These are phyloP conservation scores for Chlorella sp. DNA, from an alignment of 139 green algal species.

Conservation along the genomic window DNA sequence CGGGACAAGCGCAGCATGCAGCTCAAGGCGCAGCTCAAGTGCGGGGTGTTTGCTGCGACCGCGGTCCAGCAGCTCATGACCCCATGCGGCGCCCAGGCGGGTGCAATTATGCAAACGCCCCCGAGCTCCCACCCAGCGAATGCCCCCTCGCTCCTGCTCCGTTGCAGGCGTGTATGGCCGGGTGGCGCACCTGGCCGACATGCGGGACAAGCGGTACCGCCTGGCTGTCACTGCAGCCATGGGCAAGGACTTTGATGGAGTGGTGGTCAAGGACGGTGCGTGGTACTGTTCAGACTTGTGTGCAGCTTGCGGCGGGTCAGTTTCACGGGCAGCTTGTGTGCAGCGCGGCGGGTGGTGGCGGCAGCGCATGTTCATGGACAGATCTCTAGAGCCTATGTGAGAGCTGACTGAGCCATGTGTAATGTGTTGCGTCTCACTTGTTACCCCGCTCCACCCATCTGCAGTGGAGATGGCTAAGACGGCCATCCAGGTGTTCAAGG, in stretches of 20 bases:
- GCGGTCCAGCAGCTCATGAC: too few relatives aligned
- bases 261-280: slow-evolving; percentile 85
- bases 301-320: too few relatives aligned
- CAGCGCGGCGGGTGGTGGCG: too few relatives aligned
- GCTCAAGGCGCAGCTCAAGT: slow-evolving; percentile 15
- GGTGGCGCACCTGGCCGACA: slow-evolving; percentile 82
- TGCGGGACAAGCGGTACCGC: slow-evolving; percentile 82
- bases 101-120: too few relatives aligned
- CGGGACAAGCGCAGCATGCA: background rate
- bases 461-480: slow-evolving; percentile 68
- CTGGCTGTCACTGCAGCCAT: slow-evolving; percentile 89
- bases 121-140: too few relatives aligned
- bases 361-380: too few relatives aligned
- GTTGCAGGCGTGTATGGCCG: slow-evolving; percentile 80
- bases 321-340: too few relatives aligned
- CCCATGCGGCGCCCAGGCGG: too few relatives aligned
- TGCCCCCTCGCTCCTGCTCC: too few relatives aligned
- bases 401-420: too few relatives aligned
- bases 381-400: too few relatives aligned
- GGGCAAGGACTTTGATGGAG: slow-evolving; percentile 86
- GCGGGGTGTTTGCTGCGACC: too few relatives aligned
- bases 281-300: background rate
- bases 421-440: background rate
- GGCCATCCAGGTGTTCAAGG: slow-evolving; percentile 76
- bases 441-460: background rate